Evolutionary conservation across 371 early-diverging fungal genomes (phyloP).

Genomic region (Actinomucor elegans): DNA sequence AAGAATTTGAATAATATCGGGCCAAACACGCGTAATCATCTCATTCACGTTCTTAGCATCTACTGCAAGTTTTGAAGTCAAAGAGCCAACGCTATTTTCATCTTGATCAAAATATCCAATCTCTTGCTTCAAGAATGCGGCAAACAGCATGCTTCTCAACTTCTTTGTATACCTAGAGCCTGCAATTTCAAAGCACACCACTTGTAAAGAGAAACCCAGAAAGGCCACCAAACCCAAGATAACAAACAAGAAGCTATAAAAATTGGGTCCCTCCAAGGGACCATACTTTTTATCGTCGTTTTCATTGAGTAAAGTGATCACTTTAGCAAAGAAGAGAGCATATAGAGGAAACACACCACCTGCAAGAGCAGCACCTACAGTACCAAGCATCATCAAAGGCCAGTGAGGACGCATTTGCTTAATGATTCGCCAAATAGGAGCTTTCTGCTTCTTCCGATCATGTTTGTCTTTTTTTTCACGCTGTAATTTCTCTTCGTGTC

Average conservation of each 20-base stretch:
- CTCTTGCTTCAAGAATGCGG: conserved; percentile 72
- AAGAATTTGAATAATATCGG: conserved; percentile 56
- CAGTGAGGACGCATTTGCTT: conserved; percentile 23
- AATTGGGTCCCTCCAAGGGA: conserved; percentile 53
- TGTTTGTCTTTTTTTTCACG: conserved; percentile 31
- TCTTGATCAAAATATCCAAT: conserved; percentile 88
- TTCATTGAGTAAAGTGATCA: conserved; percentile 16
- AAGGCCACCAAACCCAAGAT: conserved; percentile 53
- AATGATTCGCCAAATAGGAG: conserved; percentile 41
- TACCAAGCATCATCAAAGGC: conserved; percentile 19
- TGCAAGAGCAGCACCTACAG: conserved; percentile 48
- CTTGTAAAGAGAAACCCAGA: conserved; percentile 40
- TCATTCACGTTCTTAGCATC: conserved; percentile 74
- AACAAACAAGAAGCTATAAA: conserved; percentile 73
- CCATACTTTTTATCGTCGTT: conserved; percentile 26
- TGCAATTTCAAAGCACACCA: conserved; percentile 42
- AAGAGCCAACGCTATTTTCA: conserved; percentile 77
- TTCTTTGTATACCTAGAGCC: conserved; percentile 61
- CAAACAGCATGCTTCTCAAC: conserved; percentile 56
- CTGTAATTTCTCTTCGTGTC: conserved; percentile 30
- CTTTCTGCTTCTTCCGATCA: conserved; percentile 33
- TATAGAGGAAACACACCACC: conserved; percentile 49
- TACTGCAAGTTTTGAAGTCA: conserved; percentile 77
- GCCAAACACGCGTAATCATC: conserved; percentile 66
- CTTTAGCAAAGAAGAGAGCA: conserved; percentile 16